A percentile compares a stretch with the other conserved stretches of the same genome.
Conservation (phyloP, 257 asterid species). For the Mitragyna speciosa region DNA sequence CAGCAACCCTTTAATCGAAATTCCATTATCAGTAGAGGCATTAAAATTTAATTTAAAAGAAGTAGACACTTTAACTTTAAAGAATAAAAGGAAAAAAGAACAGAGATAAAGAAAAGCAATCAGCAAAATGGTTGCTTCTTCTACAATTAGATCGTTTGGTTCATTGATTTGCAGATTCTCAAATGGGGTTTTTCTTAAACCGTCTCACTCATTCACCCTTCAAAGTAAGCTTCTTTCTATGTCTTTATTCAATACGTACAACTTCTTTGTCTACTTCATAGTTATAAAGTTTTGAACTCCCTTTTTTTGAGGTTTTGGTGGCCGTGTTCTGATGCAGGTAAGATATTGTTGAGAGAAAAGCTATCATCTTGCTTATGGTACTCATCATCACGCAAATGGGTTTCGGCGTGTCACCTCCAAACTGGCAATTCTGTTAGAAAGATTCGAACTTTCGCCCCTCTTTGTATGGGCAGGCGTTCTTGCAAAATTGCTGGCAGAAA, state of each 20-base stretch:
- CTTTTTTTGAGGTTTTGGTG: neutral
- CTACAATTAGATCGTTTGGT: constrained; percentile 54
- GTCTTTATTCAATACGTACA: neutral
- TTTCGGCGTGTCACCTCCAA: constrained; percentile 34
- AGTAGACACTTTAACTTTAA: neutral
- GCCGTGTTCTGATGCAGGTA: constrained; percentile 38
- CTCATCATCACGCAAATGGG: constrained; percentile 42
- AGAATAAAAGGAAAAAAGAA: neutral
- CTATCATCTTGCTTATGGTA: constrained; percentile 42
- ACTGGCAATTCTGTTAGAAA: constrained; percentile 44
- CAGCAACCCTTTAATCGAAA: neutral
- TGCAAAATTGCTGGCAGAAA: constrained; percentile 92
- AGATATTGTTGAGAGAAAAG: constrained; percentile 30
- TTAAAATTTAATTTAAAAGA: neutral
- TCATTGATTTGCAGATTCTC: constrained; percentile 59
- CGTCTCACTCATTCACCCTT: constrained; percentile 33
- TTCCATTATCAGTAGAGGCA: neutral
- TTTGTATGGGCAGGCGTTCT: constrained; percentile 93
- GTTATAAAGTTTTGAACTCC: neutral
- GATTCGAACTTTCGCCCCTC: constrained; percentile 60
- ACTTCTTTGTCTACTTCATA: neutral
- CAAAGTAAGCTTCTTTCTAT: constrained; percentile 35
- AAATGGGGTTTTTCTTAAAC: constrained; percentile 60
- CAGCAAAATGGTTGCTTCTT: constrained; percentile 40
- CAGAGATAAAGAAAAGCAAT: neutral